Conservation (phyloP, 2,329 filamentous ascomycete species). For the Meredithiella fracta region DNA sequence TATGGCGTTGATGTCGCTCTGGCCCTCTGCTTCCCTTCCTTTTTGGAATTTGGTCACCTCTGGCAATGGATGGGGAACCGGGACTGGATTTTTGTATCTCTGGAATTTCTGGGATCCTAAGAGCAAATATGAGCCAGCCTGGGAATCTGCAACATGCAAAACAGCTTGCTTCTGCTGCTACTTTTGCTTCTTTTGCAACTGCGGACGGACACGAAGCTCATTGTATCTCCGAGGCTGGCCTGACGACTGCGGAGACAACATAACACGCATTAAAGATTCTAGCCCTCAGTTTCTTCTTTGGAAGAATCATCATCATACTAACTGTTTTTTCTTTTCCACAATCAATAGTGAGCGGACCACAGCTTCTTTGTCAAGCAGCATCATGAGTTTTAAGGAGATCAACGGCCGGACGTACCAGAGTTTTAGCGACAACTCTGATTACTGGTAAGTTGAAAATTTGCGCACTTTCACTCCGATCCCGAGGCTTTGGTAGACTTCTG, state of each 20-base stretch:
- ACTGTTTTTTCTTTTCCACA: neutral
- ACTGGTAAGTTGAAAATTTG: slow-evolving; percentile 16
- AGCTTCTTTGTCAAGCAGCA: slow-evolving; percentile 20
- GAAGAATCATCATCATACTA: neutral
- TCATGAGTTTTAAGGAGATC: slow-evolving; percentile 20
- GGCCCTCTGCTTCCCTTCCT: neutral
- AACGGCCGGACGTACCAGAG: slow-evolving; percentile 21
- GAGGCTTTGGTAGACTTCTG: neutral
- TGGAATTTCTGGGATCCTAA: too few species aligned
- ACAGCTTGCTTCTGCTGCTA: neutral
- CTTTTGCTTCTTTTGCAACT: neutral
- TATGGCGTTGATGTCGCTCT: neutral
- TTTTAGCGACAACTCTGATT: slow-evolving; percentile 18
- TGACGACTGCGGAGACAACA: neutral
- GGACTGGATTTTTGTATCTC: neutral
- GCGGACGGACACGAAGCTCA: neutral
- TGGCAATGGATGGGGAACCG: neutral
- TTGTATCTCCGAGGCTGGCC: neutral
- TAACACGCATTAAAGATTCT: neutral
- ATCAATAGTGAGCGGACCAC: slow-evolving; percentile 15
- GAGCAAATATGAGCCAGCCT: neutral
- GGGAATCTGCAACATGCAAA: neutral
- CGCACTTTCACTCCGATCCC: neutral
- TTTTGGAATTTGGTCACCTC: neutral
- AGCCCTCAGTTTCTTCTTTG: neutral